Conservation (phyloP, 805 yeast species). For the Wickerhamiella kurtzmanii region DNA sequence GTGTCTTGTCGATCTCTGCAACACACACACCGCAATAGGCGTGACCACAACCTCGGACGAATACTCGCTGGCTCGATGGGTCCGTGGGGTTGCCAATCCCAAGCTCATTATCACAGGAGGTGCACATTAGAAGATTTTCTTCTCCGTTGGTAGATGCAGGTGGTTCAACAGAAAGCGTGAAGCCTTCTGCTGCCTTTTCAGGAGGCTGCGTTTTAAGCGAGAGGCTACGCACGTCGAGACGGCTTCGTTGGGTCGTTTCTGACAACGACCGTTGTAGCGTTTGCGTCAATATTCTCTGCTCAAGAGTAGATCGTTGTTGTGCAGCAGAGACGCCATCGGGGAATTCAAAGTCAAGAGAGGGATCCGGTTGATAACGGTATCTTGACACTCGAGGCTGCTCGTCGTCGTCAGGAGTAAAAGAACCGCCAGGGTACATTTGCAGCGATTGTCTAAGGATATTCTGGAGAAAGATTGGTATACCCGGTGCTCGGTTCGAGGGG, state of each 20-base stretch:
- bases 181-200: neutral
- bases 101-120: neutral
- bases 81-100: neutral
- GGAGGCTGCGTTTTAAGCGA: neutral
- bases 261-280: neutral
- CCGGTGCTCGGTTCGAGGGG: neutral
- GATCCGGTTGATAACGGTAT: no score
- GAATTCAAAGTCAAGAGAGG: no score
- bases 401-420: neutral
- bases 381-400: neutral
- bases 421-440: neutral
- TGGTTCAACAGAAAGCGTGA: neutral
- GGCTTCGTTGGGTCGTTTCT: neutral
- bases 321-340: neutral
- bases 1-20: neutral
- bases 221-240: neutral
- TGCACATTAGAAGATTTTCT: neutral
- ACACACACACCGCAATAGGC: conserved; percentile 6
- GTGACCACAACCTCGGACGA: conserved; percentile 10
- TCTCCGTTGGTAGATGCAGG: neutral
- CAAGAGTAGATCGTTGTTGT: neutral
- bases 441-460: neutral
- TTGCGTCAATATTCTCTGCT: neutral
- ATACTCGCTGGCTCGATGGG: neutral
- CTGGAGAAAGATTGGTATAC: neutral